Percentiles rank a stretch among this genome's conserved stretches.
These are phyloP conservation scores for Cadophora gregata DNA, from an alignment of 2,329 filamentous ascomycete genomes.

Conservation along the genomic window DNA sequence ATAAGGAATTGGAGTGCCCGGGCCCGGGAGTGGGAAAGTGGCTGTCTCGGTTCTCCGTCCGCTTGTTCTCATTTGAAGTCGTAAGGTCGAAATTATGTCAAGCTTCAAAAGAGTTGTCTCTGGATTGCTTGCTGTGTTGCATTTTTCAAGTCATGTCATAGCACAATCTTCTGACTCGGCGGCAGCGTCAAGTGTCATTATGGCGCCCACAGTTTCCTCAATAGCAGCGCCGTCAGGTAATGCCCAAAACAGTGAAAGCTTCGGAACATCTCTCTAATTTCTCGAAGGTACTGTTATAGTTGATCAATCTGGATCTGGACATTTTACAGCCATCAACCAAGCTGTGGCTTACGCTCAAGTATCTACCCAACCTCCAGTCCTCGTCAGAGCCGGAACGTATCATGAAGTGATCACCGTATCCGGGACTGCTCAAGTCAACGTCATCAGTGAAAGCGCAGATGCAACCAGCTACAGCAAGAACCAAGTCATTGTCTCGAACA, in stretches of 20 bases:
- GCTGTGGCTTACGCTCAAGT: slow-evolving; percentile 52
- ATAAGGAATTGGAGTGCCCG: not conserved
- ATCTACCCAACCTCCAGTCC: slow-evolving; percentile 50
- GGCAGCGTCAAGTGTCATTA: not conserved
- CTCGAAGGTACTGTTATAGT: slow-evolving; percentile 49
- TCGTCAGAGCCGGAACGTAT: slow-evolving; percentile 53
- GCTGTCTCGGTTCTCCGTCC: too few relatives aligned
- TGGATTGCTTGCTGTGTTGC: slow-evolving; percentile 5
- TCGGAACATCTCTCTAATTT: slow-evolving; percentile 5
- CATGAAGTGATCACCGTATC: slow-evolving; percentile 49
- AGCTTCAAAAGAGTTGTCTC: not conserved
- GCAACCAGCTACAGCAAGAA: slow-evolving; percentile 47
- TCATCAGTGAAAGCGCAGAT: slow-evolving; percentile 47
- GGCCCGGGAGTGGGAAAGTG: too few relatives aligned
- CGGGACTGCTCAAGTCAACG: slow-evolving; percentile 50
- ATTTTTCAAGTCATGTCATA: slow-evolving; percentile 1
- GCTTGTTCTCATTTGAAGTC: not conserved
- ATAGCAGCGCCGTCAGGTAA: slow-evolving; percentile 1
- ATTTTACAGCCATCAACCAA: slow-evolving; percentile 52
- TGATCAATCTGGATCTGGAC: slow-evolving; percentile 50
- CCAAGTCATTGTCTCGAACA: slow-evolving; percentile 47
- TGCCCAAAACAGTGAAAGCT: not conserved
- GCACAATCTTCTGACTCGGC: not conserved
- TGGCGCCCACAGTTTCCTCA: not conserved
- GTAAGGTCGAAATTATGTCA: not conserved